phyloP scores from a whole-genome alignment of 371 early-diverging fungal species.

The Syncephalastrum monosporum region DNA sequence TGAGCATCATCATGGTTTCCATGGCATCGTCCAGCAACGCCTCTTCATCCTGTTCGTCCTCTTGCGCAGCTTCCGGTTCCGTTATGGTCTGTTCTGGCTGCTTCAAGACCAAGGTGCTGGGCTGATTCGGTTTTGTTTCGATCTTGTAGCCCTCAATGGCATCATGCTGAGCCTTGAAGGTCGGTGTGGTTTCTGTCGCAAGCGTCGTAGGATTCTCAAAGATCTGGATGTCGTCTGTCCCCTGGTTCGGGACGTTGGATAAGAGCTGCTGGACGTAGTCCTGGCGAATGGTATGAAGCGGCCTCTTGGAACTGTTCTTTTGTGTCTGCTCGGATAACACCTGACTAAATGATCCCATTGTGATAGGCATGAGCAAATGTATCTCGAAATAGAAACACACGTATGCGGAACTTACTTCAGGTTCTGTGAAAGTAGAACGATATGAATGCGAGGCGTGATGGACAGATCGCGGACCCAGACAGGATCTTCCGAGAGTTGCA shows the following conservation, averaged over 20 bases:
- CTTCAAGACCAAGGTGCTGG: slow-evolving; percentile 34
- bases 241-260: slow-evolving; percentile 22
- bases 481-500: slow-evolving; percentile 68
- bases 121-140: slow-evolving; percentile 22
- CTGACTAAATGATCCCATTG: slow-evolving; percentile 15
- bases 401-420: slow-evolving; percentile 26
- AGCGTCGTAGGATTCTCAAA: slow-evolving; percentile 21
- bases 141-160: slow-evolving; percentile 48
- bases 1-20: slow-evolving; percentile 53
- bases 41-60: slow-evolving; percentile 9
- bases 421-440: slow-evolving; percentile 29
- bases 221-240: slow-evolving; percentile 21
- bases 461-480: slow-evolving; percentile 50
- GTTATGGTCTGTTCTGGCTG: slow-evolving; percentile 8
- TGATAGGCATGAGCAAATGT: no score
- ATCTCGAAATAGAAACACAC: not conserved
- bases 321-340: slow-evolving; percentile 20
- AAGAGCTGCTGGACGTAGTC: slow-evolving; percentile 41
- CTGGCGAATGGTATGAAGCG: slow-evolving; percentile 19
- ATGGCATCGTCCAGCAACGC: slow-evolving; percentile 37
- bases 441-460: slow-evolving; percentile 16
- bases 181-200: not conserved
- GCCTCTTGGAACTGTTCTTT: not conserved
- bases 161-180: slow-evolving; percentile 26
- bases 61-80: not conserved